Evolutionary conservation across 768 basidiomycete genomes (phyloP).

Genomic region (Lyophyllum semitale): DNA sequence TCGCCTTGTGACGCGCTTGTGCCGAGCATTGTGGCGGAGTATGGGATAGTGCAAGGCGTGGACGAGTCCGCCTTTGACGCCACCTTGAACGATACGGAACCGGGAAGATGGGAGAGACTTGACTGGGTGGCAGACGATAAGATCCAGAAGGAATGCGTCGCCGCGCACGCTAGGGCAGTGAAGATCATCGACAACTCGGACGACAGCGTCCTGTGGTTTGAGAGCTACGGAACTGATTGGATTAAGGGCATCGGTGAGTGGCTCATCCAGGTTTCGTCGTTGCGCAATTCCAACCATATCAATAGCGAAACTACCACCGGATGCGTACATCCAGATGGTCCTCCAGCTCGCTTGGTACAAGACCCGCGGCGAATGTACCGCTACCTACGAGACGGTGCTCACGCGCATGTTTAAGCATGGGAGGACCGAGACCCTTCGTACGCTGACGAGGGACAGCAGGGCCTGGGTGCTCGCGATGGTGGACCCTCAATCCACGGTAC

Average conservation of each 20-base stretch:
- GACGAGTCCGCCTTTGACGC: constrained; percentile 47
- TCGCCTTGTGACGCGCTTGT: constrained; percentile 89
- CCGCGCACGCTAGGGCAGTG: constrained; percentile 58
- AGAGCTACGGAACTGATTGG: constrained; percentile 84
- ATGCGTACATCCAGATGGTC: constrained; percentile 89
- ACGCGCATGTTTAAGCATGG: constrained; percentile 87
- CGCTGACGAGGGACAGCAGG: constrained; percentile 71
- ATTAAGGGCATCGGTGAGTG: constrained; percentile 72
- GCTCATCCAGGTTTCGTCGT: background rate
- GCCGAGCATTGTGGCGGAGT: constrained; percentile 85
- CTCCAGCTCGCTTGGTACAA: constrained; percentile 91
- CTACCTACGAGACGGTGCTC: constrained; percentile 91
- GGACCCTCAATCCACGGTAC: constrained; percentile 50
- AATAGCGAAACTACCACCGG: constrained; percentile 55
- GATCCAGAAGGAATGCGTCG: constrained; percentile 55
- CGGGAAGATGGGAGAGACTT: constrained; percentile 56
- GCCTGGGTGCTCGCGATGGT: constrained; percentile 78
- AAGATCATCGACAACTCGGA: constrained; percentile 78
- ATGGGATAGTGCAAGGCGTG: constrained; percentile 71
- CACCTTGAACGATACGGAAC: constrained; percentile 8
- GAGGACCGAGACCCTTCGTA: constrained; percentile 87
- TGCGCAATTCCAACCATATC: background rate
- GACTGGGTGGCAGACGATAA: constrained; percentile 75
- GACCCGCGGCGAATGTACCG: constrained; percentile 73
- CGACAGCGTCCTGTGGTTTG: constrained; percentile 79